Evolutionary conservation across 495 filamentous ascomycete species (phyloP).

Genomic region (Barbatosphaeria neglecta): DNA sequence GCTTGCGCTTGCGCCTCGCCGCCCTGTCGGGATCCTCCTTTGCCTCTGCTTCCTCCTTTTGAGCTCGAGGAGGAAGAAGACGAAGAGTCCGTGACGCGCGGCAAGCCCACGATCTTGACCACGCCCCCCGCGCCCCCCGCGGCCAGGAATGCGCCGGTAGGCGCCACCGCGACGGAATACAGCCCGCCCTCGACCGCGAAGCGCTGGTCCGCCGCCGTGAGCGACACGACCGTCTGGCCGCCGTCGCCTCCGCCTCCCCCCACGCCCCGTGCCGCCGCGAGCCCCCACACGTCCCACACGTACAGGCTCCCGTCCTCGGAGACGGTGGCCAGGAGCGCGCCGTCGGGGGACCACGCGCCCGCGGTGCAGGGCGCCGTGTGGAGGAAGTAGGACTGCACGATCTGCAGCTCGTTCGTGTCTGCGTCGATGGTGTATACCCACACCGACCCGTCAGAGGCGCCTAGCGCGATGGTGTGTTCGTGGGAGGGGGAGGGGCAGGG

Average conservation of each 20-base stretch:
- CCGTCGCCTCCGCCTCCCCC: constrained; percentile 52
- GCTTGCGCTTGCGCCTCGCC: constrained; percentile 44
- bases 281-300: constrained; percentile 86
- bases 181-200: constrained; percentile 87
- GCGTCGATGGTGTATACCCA: constrained; percentile 86
- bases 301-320: constrained; percentile 80
- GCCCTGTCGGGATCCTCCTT: constrained; percentile 12
- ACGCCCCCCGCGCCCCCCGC: constrained; percentile 80
- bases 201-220: constrained; percentile 75
- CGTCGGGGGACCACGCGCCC: constrained; percentile 82
- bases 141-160: constrained; percentile 63
- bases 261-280: constrained; percentile 63
- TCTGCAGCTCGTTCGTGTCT: constrained; percentile 46
- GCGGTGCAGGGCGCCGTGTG: constrained; percentile 83
- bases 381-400: constrained; percentile 81
- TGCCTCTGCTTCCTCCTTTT: constrained; percentile 9
- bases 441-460: constrained; percentile 83
- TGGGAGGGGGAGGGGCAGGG: constrained; percentile 58
- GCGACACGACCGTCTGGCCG: constrained; percentile 63
- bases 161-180: constrained; percentile 73
- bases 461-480: constrained; percentile 78
- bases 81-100: constrained; percentile 49
- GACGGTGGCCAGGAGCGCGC: constrained; percentile 79
- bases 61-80: constrained; percentile 17
- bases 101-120: constrained; percentile 74